Base-by-base conservation (phyloP, 306 rosid species). In the Potentilla sterilis region DNA sequence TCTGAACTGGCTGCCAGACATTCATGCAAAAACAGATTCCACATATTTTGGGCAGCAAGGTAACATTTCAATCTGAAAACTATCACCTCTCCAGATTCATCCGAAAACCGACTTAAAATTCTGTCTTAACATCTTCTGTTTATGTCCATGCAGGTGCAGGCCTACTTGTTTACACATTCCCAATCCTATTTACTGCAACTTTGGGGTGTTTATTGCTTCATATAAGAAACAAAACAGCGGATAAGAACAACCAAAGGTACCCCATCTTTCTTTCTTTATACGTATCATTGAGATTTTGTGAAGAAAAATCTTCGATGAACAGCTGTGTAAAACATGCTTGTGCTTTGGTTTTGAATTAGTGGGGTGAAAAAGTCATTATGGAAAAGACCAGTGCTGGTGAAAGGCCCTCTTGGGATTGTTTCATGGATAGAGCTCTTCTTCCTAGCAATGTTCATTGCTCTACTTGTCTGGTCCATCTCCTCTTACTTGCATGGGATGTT, bases 391-490 rank as follows among this genome's bases (percentile, higher is more conserved):
- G 59, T 71, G 35, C 75, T 85, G n/a, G 83, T 77, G 74, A 76
- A 76, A 67, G 87, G 81, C 9, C 85, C 87, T 67, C 86, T 89
- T 78, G 94, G 94, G 66, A 87, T 85, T 70, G 67, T 84, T 62
- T 73, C 91, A 13, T 69, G 78, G 78, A 72, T 73, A 52, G 91
- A 89, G 67, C 81, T 87, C 18, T 38, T 57, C 71, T 80, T 87
- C 58, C 22, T 79, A 14, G 43, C 73, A 72, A 85, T 84, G 91
- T 84, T 85, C 75, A 73, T 82, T 71, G 70, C 77, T 12, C 80
- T 89, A 15, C 76, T 89, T 9, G 81, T 84, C 72, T 89, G 88
- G 94, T 85, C 91, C 62, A 64, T 84, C 13, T 76, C 41, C 67
- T 80, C 87, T 63, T 87, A 84, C 78, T 69, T 89, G 57, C 82